Base-by-base conservation (phyloP, 2,329 filamentous ascomycete genomes). In the Ophiostoma novo-ulmi region DNA sequence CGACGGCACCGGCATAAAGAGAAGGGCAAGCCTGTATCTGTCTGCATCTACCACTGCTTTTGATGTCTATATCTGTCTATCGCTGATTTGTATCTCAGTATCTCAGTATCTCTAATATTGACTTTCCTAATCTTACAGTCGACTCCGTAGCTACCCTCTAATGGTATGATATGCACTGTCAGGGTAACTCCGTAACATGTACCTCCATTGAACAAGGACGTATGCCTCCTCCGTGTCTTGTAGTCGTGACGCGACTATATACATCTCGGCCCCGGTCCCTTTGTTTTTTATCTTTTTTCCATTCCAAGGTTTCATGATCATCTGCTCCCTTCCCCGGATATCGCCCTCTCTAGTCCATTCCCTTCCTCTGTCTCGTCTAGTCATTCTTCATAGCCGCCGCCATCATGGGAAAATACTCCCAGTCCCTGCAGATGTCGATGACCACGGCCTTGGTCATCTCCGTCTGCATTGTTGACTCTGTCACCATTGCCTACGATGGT, bases 401-500 rank as follows among this genome's bases (percentile, higher is more conserved):
- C 44, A 61, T 67, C 36, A 66, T 69, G 69, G 68, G 55, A 1
- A 41, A 41, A n/a, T 55, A 64, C 20, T 10, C 66, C 3, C 58
- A 70, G 67, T 71, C 73, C 20, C 55, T 71, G 55, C 69, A 70
- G 35, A 74, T 75, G 73, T 72, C 72, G 69, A 31, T 73, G 38
- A 73, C 71, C 35, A 75, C 75, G 0, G 72, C 72, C 8, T 41
- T 76, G 38, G 74, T 78, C 10, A 69, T 73, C 35, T 71, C 70
- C 8, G 72, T 73, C 10, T 73, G 72, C 22, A 69, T 73, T 22
- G 69, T 65, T 5, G 72, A 73, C 64, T 73, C 72, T 3, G 70
- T 73, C 63, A 73, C 72, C 36, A 73, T 77, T 41, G 77, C 75
- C n/a, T 79, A 77, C 69, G 76, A 79, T 70, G 74, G 75, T 65